Evolutionary conservation across 2,329 filamentous ascomycete genomes (phyloP), one percentile per base, ranked within the genome.

Genomic region (Paraphaeosphaeria minitans): DNA sequence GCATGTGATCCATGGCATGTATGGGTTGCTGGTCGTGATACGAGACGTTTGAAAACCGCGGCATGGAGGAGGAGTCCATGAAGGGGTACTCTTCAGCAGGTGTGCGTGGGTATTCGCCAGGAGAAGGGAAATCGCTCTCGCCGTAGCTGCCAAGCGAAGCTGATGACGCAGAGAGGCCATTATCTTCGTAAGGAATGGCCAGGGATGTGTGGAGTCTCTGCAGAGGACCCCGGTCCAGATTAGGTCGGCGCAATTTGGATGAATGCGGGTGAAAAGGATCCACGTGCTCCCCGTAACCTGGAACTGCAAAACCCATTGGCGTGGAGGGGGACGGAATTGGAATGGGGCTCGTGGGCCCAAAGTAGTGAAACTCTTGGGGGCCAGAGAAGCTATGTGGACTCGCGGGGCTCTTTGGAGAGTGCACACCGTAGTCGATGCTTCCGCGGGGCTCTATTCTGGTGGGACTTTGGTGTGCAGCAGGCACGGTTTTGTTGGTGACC

Each of bases 71-170:
- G 29, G 39, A 55, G 35, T 51, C 58, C 66, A 51, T 67, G 61
- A 78, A 78, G 7, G 73, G 69, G 48, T 75, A 75, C 46, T 80
- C 80, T 21, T 79, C 78, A 9, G 79, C 78, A 27, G 81, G 79
- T 19, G 81, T 82, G 12, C 78, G 76, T 19, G 80, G 79, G 56
- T 77, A 82, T 56, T 83, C 80, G 59, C 77, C 68, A 13, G 80
- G 80, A 21, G 80, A 81, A 33, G 78, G 77, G 57, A 79, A 82
- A 59, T 82, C 80, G 55, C 79, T 78, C 57, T 82, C 80, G 55
- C 79, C 78, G 65, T 79, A 82, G 16, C 80, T 80, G 52, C 78
- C 78, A 22, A 80, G 67, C 7, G 80, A 81, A 50, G 78, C 78
- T 8, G 78, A 78, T 4, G 81, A 81, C 21, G 76, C 75, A 24